These are phyloP conservation scores for Xerocomellus chrysenteron DNA, from an alignment of 768 basidiomycete genomes.

Conservation along the genomic window DNA sequence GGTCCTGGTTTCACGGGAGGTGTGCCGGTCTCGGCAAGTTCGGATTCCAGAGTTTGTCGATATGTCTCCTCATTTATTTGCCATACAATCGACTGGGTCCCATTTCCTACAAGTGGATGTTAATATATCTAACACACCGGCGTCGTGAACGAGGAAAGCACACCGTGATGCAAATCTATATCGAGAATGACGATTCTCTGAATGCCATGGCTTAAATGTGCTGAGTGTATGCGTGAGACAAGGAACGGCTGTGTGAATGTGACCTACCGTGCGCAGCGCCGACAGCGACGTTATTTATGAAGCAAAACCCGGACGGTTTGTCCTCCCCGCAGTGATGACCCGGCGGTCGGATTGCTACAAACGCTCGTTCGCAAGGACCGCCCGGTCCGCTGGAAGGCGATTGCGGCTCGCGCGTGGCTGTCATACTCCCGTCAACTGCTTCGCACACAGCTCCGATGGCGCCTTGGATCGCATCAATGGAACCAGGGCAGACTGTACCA, in stretches of 20 bases:
- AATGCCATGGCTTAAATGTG: slow-evolving; percentile 76
- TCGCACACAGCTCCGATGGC: slow-evolving; percentile 84
- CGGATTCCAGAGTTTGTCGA: slow-evolving; percentile 59
- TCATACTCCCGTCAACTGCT: slow-evolving; percentile 72
- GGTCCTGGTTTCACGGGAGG: slow-evolving; percentile 42
- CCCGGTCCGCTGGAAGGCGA: slow-evolving; percentile 2
- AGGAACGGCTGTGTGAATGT: background rate
- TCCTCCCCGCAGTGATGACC: slow-evolving; percentile 95
- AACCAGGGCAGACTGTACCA: slow-evolving; percentile 68
- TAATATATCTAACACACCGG: background rate
- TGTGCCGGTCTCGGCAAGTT: slow-evolving; percentile 29
- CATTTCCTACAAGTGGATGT: slow-evolving; percentile 61
- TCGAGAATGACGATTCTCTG: slow-evolving; percentile 85
- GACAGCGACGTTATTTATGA: slow-evolving; percentile 90
- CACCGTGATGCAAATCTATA: slow-evolving; percentile 51
- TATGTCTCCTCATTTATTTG: slow-evolving; percentile 88
- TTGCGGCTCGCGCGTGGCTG: slow-evolving; percentile 20
- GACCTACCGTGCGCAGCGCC: slow-evolving; percentile 83
- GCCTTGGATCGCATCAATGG: slow-evolving; percentile 75
- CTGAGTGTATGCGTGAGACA: slow-evolving; percentile 38
- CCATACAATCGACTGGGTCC: slow-evolving; percentile 91
- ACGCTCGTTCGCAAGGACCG: slow-evolving; percentile 47
- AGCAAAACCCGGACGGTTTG: slow-evolving; percentile 90
- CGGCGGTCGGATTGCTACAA: slow-evolving; percentile 85
- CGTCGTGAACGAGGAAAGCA: background rate